Conservation (phyloP, 164 flowering plant genomes). For the Aristolochia californica region DNA sequence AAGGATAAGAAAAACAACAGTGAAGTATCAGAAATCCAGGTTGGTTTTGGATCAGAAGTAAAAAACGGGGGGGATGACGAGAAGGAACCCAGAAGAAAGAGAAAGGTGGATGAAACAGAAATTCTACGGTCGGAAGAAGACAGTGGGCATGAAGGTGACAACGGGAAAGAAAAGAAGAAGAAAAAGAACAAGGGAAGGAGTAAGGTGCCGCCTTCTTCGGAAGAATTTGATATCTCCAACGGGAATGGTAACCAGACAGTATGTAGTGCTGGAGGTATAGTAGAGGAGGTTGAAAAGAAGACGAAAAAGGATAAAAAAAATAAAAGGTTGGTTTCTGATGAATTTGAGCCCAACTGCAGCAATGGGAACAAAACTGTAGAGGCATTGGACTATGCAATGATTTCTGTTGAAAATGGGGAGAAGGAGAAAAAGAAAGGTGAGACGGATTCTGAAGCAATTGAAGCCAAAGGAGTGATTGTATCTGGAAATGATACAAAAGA, state of each 20-base stretch:
- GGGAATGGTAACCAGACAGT: neutral
- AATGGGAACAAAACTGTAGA: neutral
- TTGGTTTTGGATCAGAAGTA: too few relatives aligned
- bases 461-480: constrained; percentile 28
- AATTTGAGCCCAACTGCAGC: constrained; percentile 4
- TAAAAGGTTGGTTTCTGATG: neutral
- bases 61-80: too few relatives aligned
- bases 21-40: too few relatives aligned
- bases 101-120: neutral
- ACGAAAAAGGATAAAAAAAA: constrained; percentile 9
- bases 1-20: too few relatives aligned
- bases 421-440: constrained; percentile 1
- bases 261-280: constrained; percentile 5
- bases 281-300: constrained; percentile 12
- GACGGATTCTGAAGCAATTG: constrained; percentile 2
- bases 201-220: neutral
- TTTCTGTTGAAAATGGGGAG: neutral
- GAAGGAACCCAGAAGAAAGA: neutral
- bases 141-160: neutral
- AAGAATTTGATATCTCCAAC: neutral
- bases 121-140: neutral
- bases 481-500: constrained; percentile 36
- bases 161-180: constrained; percentile 8
- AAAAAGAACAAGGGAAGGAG: constrained; percentile 10
- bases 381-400: neutral